Percentiles rank a stretch among this genome's conserved stretches.
Evolutionary conservation across 768 basidiomycete species (phyloP).

Genomic region (Tephrocybe sp.): DNA sequence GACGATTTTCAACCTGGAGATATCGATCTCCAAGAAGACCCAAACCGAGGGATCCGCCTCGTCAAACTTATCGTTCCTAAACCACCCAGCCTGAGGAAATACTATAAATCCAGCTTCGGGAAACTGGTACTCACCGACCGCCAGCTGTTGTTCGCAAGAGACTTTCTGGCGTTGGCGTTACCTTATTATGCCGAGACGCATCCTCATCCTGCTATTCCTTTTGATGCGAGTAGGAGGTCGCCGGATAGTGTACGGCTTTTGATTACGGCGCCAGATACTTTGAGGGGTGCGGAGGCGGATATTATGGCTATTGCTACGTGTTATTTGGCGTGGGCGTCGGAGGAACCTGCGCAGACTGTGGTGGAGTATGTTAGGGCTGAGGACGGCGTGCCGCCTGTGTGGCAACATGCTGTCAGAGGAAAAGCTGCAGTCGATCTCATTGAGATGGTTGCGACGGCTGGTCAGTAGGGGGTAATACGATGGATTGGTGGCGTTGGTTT

Average conservation of each 20-base stretch:
- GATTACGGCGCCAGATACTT: slow-evolving; percentile 21
- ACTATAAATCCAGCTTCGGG: no score
- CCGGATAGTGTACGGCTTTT: slow-evolving; percentile 19
- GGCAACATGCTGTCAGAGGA: slow-evolving; percentile 21
- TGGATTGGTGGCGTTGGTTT: background rate
- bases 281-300: slow-evolving; percentile 18
- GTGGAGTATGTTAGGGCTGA: slow-evolving; percentile 21
- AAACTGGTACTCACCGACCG: slow-evolving; percentile 23
- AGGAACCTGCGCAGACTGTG: slow-evolving; percentile 17
- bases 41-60: slow-evolving; percentile 14
- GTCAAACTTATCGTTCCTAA: slow-evolving; percentile 13
- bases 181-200: slow-evolving; percentile 27
- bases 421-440: slow-evolving; percentile 16
- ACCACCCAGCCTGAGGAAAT: slow-evolving; percentile 1
- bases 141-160: slow-evolving; percentile 39
- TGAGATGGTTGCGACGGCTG: slow-evolving; percentile 13
- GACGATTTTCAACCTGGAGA: slow-evolving; percentile 1
- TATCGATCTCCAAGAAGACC: slow-evolving; percentile 13
- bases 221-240: background rate
- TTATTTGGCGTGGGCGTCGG: slow-evolving; percentile 25
- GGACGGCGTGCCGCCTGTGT: slow-evolving; percentile 16
- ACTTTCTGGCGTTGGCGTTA: slow-evolving; percentile 40
- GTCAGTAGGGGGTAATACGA: background rate
- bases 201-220: slow-evolving; percentile 4
- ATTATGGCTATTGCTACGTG: slow-evolving; percentile 23